Percentiles rank a stretch among this genome's conserved stretches.
Evolutionary conservation across 1,139 yeast species (phyloP).

Genomic region (Ogataea hybrid): DNA sequence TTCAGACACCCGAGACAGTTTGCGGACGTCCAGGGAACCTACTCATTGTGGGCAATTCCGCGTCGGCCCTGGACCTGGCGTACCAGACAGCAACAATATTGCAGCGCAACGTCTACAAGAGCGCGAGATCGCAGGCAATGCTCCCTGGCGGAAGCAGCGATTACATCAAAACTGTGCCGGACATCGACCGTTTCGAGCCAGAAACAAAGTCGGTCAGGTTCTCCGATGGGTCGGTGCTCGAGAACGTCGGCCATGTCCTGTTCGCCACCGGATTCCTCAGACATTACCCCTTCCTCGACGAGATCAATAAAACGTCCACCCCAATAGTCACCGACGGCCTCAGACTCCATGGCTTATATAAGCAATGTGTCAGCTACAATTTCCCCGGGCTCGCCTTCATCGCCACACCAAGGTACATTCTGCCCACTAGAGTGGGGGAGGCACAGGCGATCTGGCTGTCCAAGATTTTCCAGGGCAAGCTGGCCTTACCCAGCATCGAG

Average conservation of each 20-base stretch:
- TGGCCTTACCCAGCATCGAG: constrained; percentile 42
- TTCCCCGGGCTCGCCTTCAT: constrained; percentile 58
- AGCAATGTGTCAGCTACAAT: constrained; percentile 48
- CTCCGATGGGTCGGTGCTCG: constrained; percentile 38
- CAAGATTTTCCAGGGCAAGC: constrained; percentile 50
- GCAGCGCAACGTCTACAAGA: constrained; percentile 41
- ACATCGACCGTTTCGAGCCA: constrained; percentile 36
- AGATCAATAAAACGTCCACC: constrained; percentile 26
- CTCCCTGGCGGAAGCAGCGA: constrained; percentile 45
- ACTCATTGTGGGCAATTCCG: constrained; percentile 59
- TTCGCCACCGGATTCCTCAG: constrained; percentile 66
- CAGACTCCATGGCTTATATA: constrained; percentile 49
- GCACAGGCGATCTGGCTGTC: constrained; percentile 56
- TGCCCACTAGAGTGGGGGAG: constrained; percentile 61
- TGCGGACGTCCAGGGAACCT: constrained; percentile 42
- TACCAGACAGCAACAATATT: constrained; percentile 46
- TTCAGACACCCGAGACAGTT: constrained; percentile 52
- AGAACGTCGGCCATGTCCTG: constrained; percentile 47
- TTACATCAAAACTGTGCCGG: constrained; percentile 40
- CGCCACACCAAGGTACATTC: constrained; percentile 49
- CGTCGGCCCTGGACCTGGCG: constrained; percentile 61
- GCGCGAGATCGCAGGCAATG: constrained; percentile 40
- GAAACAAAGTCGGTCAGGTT: constrained; percentile 34
- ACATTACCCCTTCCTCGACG: constrained; percentile 44
- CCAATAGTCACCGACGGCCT: constrained; percentile 44